A percentile compares a stretch with the other conserved stretches of the same genome.
Evolutionary conservation across 306 rosid genomes (phyloP).

Genomic region (Sicyos edulis): DNA sequence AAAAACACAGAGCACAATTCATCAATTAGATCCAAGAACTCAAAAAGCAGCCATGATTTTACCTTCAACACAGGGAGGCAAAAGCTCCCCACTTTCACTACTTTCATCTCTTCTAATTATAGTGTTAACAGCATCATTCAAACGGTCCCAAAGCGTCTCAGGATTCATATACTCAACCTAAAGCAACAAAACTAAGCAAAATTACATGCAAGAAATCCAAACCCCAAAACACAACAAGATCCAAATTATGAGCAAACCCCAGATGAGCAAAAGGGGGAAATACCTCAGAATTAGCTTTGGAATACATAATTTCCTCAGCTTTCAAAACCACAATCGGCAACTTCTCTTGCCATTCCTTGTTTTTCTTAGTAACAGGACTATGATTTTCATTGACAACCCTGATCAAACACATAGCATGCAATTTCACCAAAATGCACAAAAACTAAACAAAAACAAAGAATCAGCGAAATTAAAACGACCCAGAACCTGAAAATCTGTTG

Average conservation of each 20-base stretch:
- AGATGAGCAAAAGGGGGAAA: constrained; percentile 17
- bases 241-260: constrained; percentile 24
- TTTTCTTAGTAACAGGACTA: constrained; percentile 62
- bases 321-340: constrained; percentile 75
- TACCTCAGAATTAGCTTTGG: constrained; percentile 98
- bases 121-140: constrained; percentile 92
- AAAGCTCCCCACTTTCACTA: constrained; percentile 71
- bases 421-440: constrained; percentile 40
- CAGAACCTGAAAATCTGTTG: constrained; percentile 95
- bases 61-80: constrained; percentile 99
- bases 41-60: constrained; percentile 49
- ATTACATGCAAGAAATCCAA: constrained; percentile 19
- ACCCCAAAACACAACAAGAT: constrained; percentile 15
- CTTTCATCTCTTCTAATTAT: constrained; percentile 88
- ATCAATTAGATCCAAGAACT: neutral
- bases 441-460: constrained; percentile 18
- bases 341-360: constrained; percentile 97
- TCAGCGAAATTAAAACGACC: constrained; percentile 25
- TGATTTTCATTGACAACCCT: constrained; percentile 82
- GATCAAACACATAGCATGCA: constrained; percentile 75
- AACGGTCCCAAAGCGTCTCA: constrained; percentile 89
- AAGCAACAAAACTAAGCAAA: constrained; percentile 16
- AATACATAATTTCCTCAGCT: constrained; percentile 98
- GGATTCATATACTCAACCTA: constrained; percentile 76
- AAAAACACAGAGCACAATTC: constrained; percentile 17